These are phyloP conservation scores for Coprinopsis strossmayeri DNA, from an alignment of 768 basidiomycete species.

Conservation along the genomic window DNA sequence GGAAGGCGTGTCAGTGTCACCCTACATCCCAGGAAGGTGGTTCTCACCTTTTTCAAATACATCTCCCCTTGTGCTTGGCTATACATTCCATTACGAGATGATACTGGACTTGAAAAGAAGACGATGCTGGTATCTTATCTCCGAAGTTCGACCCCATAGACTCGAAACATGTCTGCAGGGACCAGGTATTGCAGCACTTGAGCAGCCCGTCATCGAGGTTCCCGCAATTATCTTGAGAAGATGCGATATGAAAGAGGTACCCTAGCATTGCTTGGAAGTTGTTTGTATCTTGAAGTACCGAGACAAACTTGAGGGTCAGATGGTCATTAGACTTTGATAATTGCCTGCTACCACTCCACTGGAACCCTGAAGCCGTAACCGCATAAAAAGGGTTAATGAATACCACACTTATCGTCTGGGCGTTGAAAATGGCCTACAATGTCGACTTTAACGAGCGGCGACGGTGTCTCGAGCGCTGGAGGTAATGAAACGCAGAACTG, in stretches of 20 bases:
- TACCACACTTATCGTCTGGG: background rate
- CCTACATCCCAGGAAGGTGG: background rate
- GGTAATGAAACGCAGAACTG: too few species aligned
- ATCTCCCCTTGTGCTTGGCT: background rate
- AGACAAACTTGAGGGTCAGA: background rate
- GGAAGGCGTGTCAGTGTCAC: background rate
- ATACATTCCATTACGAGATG: background rate
- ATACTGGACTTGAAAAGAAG: too few species aligned
- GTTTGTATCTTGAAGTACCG: background rate
- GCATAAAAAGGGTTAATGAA: background rate
- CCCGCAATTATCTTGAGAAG: too few species aligned
- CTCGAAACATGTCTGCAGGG: background rate
- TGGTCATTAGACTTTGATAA: background rate
- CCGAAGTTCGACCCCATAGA: too few species aligned
- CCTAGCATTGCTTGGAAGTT: background rate
- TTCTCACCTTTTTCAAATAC: background rate
- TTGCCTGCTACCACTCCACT: background rate
- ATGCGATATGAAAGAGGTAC: too few species aligned
- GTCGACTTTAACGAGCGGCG: too few species aligned
- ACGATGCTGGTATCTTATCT: too few species aligned
- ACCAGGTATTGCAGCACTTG: too few species aligned
- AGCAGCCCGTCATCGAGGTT: background rate
- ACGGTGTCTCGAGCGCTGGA: background rate
- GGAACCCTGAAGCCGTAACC: background rate
- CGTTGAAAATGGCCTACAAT: too few species aligned